Base-by-base conservation (phyloP, 1,139 yeast genomes). In the Scheffersomyces segobiensis region DNA sequence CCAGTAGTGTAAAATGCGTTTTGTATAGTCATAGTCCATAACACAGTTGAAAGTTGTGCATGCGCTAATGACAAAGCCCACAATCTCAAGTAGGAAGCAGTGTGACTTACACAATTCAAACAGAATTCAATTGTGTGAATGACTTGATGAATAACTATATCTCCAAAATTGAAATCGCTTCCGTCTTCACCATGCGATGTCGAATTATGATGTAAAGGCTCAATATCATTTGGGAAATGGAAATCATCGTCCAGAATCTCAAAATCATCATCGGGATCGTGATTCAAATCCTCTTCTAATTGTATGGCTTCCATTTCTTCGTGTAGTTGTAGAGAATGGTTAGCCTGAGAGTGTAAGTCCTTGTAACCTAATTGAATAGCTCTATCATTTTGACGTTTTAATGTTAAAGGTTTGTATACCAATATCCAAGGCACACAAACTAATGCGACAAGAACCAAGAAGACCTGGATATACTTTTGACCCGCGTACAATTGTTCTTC, bases 1-100 rank as follows among this genome's bases (percentile, higher is more conserved):
- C 89, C 89, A 8, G 86, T 78, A 49, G 74, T 62, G 12, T 84
- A 84, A 66, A 82, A 82, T 2, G 85, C 80, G 61, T 83, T 83
- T 47, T 83, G 85, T 61, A 89, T 82, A 3, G 96, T 89, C 96
- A 89, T 89, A 22, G 88, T 75, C 93, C 93, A 88, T 67, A 88
- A 80, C 46, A 88, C 93, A 14, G 87, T 81, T 3, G 93, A 87
- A 65, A 88, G 79, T 73, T 88, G 93, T 39, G 92, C 91, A 70
- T 88, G 93, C 0, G 93, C 93, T 65, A 88, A 80, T 0, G 93
- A 88, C 62, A 88, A 78, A 1, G 93, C 93, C 93, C 93, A 88
- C 68, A 88, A 79, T 76, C 93, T 83, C 67, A 88, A 78, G 69
- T 88, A 88, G 0, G 93, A 88, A 2, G 93, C 93, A 4, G 93